Base-by-base conservation (phyloP, 208 protist genomes). In the Angomonas ambiguus region DNA sequence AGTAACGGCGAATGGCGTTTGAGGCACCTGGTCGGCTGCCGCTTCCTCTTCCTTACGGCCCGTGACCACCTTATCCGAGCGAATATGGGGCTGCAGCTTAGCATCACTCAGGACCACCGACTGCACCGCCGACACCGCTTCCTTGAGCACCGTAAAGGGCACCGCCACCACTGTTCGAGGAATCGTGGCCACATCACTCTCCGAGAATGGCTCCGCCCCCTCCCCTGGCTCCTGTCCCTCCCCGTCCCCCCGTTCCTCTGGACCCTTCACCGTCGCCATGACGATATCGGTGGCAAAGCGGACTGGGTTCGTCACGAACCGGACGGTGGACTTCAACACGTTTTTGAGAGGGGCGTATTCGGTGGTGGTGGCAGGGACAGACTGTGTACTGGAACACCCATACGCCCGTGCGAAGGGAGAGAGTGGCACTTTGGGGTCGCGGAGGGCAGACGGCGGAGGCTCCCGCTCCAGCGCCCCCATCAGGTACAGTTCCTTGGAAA, bases 401-500 rank as follows among this genome's bases (percentile, higher is more conserved):
- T 20, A 59, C 11, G 11, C 11, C 25, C 53, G 53, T 6, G 53
- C 53, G 24, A 35, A 59, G 24, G 53, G 53, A 13, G 53, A 59
- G 10, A 24, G 11, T 6, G 24, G 3, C 22, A 31, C 25, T 28
- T 59, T 24, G 25, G 25, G 25, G 22, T 24, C 49, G 22, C 20
- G 20, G 20, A 20, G 22, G 49, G 20, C 8, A 20, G 20, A 20
- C 6, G 49, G 8, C 4, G 49, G 20, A 20, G 20, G 20, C 11
- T 20, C 49, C 49, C 35, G 35, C 35, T 41, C 35, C 35, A 41
- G 35, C 5, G 35, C 35, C 5, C 69, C 67, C 10, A 41, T 56
- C 8, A 49, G 6, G 73, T 77, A 79, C 60, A 76, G 72, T 65
- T 77, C 70, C 16, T 71, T 70, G 33, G 72, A 80, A 65, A 74